Base-by-base conservation (phyloP, 1,139 yeast species). In the Saccharomyces hybrid region DNA sequence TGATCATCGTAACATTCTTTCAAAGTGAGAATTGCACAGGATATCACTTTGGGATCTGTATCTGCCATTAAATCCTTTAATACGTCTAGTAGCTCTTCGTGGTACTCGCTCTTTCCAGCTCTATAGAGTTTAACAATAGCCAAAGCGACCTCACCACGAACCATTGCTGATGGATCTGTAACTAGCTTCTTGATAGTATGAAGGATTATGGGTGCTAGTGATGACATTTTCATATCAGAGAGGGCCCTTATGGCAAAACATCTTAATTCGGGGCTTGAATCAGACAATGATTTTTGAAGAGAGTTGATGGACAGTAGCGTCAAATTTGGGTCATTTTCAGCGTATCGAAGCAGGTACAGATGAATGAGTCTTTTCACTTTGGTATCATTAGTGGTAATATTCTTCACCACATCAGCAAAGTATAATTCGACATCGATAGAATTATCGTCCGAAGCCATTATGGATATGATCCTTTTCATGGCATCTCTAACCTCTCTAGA, bases 291-390 rank as follows among this genome's bases (percentile, higher is more conserved):
- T 68, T 88, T 89, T 69, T 95, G 99, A 50, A 95, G 87, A 0
- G 97, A 88, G 71, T 95, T 95, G 62, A 95, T 87, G 0, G 96
- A 84, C 52, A 95, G 75, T 32, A 95, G 76, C 0, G 98, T 95
- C 16, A 89, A 78, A 68, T 91, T 96, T 4, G 95, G 96, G 62
- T 89, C 93, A 51, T 78, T 74, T 60, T 88, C 96, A 12, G 96
- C 95, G 69, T 83, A 91, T 54, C 88, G 78, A 31, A 84, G 74
- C 52, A 93, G 73, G 64, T 89, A 90, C 0, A 86, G 77, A 70
- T 89, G 83, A 4, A 93, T 96, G 67, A 93, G 76, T 63, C 85
- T 83, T 58, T 88, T 81, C 48, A 89, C 80, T 61, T 84, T 86
- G 34, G 82, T 67, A 62, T 84, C 88, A 11, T 81, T 67, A 12